Percentiles rank a stretch among this genome's conserved stretches.
Conservation (phyloP, 148 eudicot species). For the Chenopodium album region DNA sequence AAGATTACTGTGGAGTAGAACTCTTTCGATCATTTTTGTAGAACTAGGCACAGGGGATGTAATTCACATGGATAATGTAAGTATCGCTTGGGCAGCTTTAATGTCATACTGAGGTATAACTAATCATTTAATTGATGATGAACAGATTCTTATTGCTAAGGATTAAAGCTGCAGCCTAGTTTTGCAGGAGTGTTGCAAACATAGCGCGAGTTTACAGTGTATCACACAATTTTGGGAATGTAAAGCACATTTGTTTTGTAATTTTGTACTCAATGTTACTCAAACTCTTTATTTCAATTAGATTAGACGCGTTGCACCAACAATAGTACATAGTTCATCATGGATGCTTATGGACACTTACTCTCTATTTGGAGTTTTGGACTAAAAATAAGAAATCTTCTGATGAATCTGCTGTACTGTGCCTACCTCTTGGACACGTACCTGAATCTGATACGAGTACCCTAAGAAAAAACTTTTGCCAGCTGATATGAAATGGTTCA, state of each 20-base stretch:
- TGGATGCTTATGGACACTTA: neutral
- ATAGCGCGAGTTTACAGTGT: neutral
- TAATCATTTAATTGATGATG: neutral
- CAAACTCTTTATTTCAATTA: neutral
- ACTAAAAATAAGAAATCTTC: too few relatives aligned
- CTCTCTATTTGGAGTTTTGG: neutral
- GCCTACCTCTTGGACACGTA: too few relatives aligned
- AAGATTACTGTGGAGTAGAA: conserved; percentile 14
- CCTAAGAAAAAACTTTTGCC: too few relatives aligned
- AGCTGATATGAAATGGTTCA: neutral
- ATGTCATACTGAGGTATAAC: neutral
- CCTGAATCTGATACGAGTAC: too few relatives aligned
- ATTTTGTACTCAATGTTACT: neutral
- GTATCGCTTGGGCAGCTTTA: neutral
- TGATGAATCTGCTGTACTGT: too few relatives aligned
- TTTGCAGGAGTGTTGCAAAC: neutral
- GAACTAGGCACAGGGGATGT: neutral
- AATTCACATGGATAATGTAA: conserved; percentile 12
- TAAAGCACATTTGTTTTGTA: neutral
- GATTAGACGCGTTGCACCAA: neutral
- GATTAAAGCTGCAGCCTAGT: neutral
- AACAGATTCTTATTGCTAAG: neutral
- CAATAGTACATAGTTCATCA: neutral
- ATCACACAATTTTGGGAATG: neutral
- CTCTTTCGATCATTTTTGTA: neutral